Percentiles rank a stretch among this genome's conserved stretches.
Conservation (phyloP, 441 rosid species). For the Erysimum cheiri region DNA sequence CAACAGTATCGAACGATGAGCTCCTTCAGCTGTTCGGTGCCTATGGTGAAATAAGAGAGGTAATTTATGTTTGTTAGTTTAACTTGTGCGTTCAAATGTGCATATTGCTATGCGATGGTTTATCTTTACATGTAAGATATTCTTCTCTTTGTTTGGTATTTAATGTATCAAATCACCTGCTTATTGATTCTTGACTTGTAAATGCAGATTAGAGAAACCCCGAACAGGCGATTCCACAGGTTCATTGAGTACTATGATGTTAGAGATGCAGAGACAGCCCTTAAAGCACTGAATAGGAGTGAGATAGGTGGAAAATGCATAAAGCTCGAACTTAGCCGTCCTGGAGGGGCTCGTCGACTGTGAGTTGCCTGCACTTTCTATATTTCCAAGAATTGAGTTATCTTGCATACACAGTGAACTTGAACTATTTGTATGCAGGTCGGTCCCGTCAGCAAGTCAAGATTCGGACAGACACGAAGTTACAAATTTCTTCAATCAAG, state of each 20-base stretch:
- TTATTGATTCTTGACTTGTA: constrained; percentile 3
- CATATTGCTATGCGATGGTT: constrained; percentile 1
- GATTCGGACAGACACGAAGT: constrained; percentile 79
- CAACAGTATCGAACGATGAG: constrained; percentile 82
- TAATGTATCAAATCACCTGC: constrained; percentile 4
- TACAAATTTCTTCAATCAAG: constrained; percentile 63
- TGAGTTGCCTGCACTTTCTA: constrained; percentile 45
- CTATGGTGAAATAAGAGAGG: constrained; percentile 94
- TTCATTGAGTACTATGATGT: constrained; percentile 90
- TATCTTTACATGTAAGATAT: background rate
- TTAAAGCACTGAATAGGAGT: constrained; percentile 77
- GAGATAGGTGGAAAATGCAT: constrained; percentile 94
- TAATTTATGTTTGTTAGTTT: constrained; percentile 21
- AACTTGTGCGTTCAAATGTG: constrained; percentile 15
- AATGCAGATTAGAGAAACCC: constrained; percentile 87
- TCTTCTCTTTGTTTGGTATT: constrained; percentile 1
- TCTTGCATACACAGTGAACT: constrained; percentile 17
- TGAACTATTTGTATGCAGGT: constrained; percentile 46
- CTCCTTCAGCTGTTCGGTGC: constrained; percentile 77
- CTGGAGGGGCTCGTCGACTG: constrained; percentile 89
- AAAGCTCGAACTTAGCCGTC: constrained; percentile 94
- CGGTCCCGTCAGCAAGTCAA: constrained; percentile 68
- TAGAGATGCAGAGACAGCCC: constrained; percentile 86
- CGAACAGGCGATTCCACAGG: constrained; percentile 82
- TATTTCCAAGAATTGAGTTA: constrained; percentile 4